Base-by-base conservation (phyloP, 2,329 filamentous ascomycete genomes). In the Dendrostoma leiphaemia region DNA sequence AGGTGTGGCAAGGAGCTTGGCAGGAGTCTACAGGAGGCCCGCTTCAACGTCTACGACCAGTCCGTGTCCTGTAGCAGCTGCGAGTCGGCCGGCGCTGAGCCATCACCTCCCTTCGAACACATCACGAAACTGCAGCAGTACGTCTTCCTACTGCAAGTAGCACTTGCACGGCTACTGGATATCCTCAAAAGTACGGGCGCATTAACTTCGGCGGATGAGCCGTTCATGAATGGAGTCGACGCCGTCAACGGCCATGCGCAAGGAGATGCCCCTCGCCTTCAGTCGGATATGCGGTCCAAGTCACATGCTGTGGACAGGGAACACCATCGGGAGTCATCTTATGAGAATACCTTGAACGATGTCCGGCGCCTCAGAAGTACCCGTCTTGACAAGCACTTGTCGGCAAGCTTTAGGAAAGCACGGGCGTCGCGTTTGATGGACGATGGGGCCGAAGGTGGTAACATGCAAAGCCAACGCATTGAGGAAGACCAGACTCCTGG, bases 311-410 rank as follows among this genome's bases (percentile, higher is more conserved):
- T 84, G 23, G 81, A 83, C 59, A 71, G 78, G 54, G 84, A 86
- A 48, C 80, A 84, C 56, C 80, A 81, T 57, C 81, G 85, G 61
- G 82, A 86, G 64, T 90, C 89, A 48, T 91, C 89, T 26, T 94
- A 97, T 67, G 93, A 97, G 74, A 95, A 92, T 73, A 96, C 93
- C 44, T 86, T 99, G 62, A 95, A 94, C 61, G 94, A 99, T 71
- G 94, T 99, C 67, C 87, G 91, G 64, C 84, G 94, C 59, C 74
- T 99, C 56, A 86, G 93, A 61, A 97, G 94, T 58, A 97, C 93
- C 21, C 86, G 94, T 28, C 87, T 97, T 67, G 93, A 99, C 66
- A 93, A 95, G 66, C 91, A 96, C 64, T 75, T 99, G 40, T 97
- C 93, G 32, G 95, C 91, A 21, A 97, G 91, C 48, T 91, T 93